Percentiles rank a stretch among this genome's conserved stretches.
Evolutionary conservation across 352 stramenopile genomes (phyloP).

Genomic region (Globisporangium lucens): DNA sequence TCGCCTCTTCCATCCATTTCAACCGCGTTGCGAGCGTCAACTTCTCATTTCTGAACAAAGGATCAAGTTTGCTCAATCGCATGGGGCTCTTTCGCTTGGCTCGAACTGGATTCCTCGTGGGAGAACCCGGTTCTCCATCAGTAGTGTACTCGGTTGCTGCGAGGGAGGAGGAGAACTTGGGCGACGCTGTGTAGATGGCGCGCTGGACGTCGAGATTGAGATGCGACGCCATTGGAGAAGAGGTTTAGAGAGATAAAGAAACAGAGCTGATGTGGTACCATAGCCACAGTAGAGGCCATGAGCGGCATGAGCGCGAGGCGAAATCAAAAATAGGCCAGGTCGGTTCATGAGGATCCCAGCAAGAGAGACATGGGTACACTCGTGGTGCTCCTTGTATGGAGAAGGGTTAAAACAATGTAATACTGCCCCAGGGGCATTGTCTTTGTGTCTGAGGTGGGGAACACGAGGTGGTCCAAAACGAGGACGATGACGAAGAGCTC

Average conservation of each 20-base stretch:
- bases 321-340: no score
- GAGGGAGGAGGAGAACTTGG: not conserved
- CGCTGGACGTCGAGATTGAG: not conserved
- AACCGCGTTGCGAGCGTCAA: not conserved
- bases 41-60: not conserved
- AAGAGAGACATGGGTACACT: no score
- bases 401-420: no score
- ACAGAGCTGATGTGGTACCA: no score
- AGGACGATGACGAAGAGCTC: not conserved
- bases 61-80: not conserved
- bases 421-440: no score
- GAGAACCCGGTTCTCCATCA: not conserved
- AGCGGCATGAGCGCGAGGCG: no score
- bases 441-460: no score
- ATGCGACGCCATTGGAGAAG: not conserved
- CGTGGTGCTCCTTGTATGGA: no score
- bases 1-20: conserved; percentile 10
- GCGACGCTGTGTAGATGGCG: not conserved
- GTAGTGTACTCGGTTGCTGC: not conserved
- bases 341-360: no score
- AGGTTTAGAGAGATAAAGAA: not conserved
- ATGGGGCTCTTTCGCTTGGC: not conserved
- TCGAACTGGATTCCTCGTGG: not conserved
- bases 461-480: no score
- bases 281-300: no score